phyloP scores from a whole-genome alignment of 495 filamentous ascomycete species.

The Penicillium psychrofluorescens region DNA sequence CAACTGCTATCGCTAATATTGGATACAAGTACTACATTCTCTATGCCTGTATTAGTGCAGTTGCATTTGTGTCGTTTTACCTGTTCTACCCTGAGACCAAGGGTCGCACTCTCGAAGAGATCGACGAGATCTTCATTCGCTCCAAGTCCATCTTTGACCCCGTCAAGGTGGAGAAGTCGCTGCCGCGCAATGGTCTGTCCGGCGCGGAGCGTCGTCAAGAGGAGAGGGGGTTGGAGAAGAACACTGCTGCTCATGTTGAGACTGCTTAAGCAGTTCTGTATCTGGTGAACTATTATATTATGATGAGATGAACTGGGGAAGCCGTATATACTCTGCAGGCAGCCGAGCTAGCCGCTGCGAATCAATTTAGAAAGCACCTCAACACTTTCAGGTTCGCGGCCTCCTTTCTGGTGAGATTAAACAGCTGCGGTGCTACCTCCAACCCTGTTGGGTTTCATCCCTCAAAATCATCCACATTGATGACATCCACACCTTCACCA shows the following conservation, averaged over 20 bases:
- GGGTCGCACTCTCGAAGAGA: conserved; percentile 27
- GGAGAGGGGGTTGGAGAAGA: too few relatives aligned
- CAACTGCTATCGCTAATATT: conserved; percentile 44
- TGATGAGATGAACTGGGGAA: too few relatives aligned
- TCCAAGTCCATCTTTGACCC: conserved; percentile 12
- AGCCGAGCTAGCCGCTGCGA: too few relatives aligned
- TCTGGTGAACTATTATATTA: too few relatives aligned
- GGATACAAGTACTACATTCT: conserved; percentile 9
- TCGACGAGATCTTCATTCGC: conserved; percentile 58
- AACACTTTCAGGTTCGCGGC: too few relatives aligned
- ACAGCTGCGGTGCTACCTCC: conserved; percentile 9
- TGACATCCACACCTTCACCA: conserved; percentile 51
- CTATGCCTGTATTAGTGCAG: conserved; percentile 33
- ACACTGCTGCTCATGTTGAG: too few relatives aligned
- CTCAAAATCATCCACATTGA: conserved; percentile 24
- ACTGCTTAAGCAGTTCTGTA: too few relatives aligned
- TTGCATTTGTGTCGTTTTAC: conserved; percentile 39
- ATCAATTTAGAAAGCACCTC: too few relatives aligned
- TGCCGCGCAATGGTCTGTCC: neutral
- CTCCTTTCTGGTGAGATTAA: neutral
- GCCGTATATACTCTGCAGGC: too few relatives aligned
- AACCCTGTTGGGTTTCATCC: conserved; percentile 13
- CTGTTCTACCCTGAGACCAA: conserved; percentile 51
- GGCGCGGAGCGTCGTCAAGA: too few relatives aligned
- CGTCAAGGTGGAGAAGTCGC: conserved; percentile 6